Evolutionary conservation across 1,284 basidiomycete genomes (phyloP), one percentile per base, ranked within the genome.

Genomic region (Sanghuangporus sanghuang): DNA sequence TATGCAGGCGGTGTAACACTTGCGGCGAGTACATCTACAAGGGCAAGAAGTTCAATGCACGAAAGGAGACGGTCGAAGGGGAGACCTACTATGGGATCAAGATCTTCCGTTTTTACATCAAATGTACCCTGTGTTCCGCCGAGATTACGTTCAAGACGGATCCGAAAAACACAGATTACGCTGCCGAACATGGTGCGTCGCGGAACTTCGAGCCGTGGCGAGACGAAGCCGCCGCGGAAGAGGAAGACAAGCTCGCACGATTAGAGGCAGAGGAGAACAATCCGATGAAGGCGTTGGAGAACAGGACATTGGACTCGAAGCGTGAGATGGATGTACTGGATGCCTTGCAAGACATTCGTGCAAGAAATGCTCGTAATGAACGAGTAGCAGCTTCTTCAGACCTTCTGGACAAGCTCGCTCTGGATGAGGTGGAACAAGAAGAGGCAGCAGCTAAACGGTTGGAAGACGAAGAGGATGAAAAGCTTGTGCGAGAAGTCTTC

Each of bases 71-170:
- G 0, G 97, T 97, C 14, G 88, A 94, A 6, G 95, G 93, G 0
- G 95, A 99, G 74, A 94, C 96, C 70, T 99, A 99, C 73, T 95
- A 94, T 78, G 96, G 96, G 12, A 98, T 99, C 81, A 97, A 97
- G 76, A 96, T 96, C 66, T 93, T 92, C 73, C 80, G 90, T 40
- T 92, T 92, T 74, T 92, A 90, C 71, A 92, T 92, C 70, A 91
- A 92, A 78, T 92, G 90, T 71, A 95, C 94, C 6, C 79, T 94
- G 53, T 98, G 95, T 74, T 97, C 95, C 1, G 92, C 96, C 7
- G 97, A 99, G 74, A 98, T 99, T 69, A 99, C 97, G 0, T 99
- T 99, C 87, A 98, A 98, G 76, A 99, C 96, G 0, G 97, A 99
- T 74, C 97, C 96, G 8, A 96, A 96, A 82, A 98, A 97, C 72